Evolutionary conservation across 2,329 filamentous ascomycete genomes (phyloP), one percentile per base, ranked within the genome.

Genomic region (Chaetomium olivaceum): DNA sequence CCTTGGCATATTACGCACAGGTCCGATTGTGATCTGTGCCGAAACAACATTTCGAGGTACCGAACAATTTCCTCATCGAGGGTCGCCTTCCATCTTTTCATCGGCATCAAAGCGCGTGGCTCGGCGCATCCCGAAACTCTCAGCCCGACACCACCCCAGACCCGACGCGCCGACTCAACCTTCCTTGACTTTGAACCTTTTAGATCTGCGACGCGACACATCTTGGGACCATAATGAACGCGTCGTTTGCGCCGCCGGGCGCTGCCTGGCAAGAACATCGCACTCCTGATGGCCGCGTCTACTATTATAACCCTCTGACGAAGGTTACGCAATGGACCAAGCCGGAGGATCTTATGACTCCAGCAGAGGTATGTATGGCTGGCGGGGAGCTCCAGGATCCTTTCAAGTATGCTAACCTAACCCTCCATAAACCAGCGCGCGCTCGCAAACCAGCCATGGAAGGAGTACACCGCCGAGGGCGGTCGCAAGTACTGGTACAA

Each of bases 401-500:
- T 14, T 4, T 7, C 39, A n/a, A n/a, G 21, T 12, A 27, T 55
- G 67, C 65, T 73, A 36, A 73, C 71, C 19, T 73, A 36, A 73
- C 71, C 19, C 21, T 31, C 67, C 63, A 12, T 64, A 33, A 46
- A 66, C 62, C 75, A 93, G 92, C 90, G 90, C 75, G 91, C 91
- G 62, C 84, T 96, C 57, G 85, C 90, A 59, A 89, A 89, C 72
- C 91, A 95, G 72, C 91, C 91, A 69, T 99, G 93, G 93, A 95
- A 94, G 74, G 92, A 97, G 78, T 95, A 96, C 75, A 92, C 90
- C 29, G 89, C 91, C 25, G 88, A 93, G 68, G 91, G 92, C 69
- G 95, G 94, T 56, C 88, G 89, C 73, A 92, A 94, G 76, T 99
- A 99, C 79, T 99, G 93, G 91, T 94, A 93, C 78, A 95, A 99